Evolutionary conservation across 2,329 filamentous ascomycete genomes (phyloP).

Genomic region (Acarospora socialis): DNA sequence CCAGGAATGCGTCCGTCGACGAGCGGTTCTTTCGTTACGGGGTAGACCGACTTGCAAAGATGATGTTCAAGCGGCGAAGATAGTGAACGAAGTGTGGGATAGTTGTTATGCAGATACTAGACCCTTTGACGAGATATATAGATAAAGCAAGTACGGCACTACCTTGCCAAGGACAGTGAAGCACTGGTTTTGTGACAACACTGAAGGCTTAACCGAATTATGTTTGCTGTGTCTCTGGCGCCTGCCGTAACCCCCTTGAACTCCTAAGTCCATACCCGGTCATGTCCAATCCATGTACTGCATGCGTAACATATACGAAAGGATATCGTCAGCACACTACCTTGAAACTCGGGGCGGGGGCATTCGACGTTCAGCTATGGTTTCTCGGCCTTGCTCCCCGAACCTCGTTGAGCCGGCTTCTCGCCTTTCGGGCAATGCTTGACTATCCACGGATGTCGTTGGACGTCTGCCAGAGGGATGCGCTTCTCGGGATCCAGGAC

Average conservation of each 20-base stretch:
- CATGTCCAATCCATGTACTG: no score
- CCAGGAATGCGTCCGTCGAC: slow-evolving; percentile 74
- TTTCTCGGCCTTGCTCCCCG: slow-evolving; percentile 16
- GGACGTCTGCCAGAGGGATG: slow-evolving; percentile 76
- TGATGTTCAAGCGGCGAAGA: slow-evolving; percentile 69
- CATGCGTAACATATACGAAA: no score
- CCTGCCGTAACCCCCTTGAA: no score
- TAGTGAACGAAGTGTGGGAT: slow-evolving; percentile 97
- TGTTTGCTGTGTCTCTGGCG: no score
- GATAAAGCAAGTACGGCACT: no score
- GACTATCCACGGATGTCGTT: slow-evolving; percentile 87
- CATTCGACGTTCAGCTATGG: no score
- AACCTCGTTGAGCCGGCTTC: slow-evolving; percentile 28
- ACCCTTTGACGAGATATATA: slow-evolving; percentile 94
- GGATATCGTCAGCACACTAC: no score
- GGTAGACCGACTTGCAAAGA: slow-evolving; percentile 69
- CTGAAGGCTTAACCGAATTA: no score
- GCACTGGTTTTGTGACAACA: no score
- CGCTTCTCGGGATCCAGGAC: slow-evolving; percentile 90
- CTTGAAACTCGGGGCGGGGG: no score
- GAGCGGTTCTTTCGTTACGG: slow-evolving; percentile 68
- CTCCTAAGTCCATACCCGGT: no score
- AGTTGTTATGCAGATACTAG: slow-evolving; percentile 89
- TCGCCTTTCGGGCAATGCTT: slow-evolving; percentile 67
- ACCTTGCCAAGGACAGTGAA: no score